phyloP scores from a whole-genome alignment of 331 rosid species.

The Quercus lobata region DNA sequence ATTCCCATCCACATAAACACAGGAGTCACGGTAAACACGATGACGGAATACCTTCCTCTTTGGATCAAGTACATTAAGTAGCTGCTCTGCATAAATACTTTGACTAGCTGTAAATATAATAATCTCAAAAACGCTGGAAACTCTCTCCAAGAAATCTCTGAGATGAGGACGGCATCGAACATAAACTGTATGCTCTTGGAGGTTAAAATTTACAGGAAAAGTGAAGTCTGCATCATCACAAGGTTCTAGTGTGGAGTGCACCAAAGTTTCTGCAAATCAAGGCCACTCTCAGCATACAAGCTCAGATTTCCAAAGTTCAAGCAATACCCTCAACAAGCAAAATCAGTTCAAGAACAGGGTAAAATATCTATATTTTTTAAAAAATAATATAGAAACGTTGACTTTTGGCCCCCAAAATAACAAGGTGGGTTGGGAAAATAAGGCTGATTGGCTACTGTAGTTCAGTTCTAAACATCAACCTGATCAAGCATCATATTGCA shows the following conservation, averaged over 20 bases:
- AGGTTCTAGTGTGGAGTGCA: slow-evolving; percentile 90
- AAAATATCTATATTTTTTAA: not conserved
- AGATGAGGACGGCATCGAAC: slow-evolving; percentile 99
- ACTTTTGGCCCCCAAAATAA: not conserved
- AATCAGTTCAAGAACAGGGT: not conserved
- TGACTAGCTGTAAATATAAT: slow-evolving; percentile 98
- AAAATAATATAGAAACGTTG: not conserved
- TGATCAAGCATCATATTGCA: not conserved
- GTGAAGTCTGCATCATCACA: slow-evolving; percentile 95
- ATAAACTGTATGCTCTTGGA: slow-evolving; percentile 82
- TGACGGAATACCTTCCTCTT: slow-evolving; percentile 93
- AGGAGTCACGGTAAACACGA: slow-evolving; percentile 92
- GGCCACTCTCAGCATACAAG: slow-evolving; percentile 14
- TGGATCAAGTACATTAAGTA: slow-evolving; percentile 92
- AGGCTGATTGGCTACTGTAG: not conserved
- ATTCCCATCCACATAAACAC: slow-evolving; percentile 96
- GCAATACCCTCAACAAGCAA: not conserved
- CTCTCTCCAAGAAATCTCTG: slow-evolving; percentile 71
- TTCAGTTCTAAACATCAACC: not conserved
- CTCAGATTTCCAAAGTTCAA: not conserved
- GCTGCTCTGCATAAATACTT: slow-evolving; percentile 98
- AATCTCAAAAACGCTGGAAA: slow-evolving; percentile 70
- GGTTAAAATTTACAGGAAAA: slow-evolving; percentile 84
- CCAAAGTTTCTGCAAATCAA: slow-evolving; percentile 87
- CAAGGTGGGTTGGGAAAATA: not conserved